A percentile compares a stretch with the other conserved stretches of the same genome.
Evolutionary conservation across 192 early-diverging fungal species (phyloP).

Genomic region (Coemansia sp.): DNA sequence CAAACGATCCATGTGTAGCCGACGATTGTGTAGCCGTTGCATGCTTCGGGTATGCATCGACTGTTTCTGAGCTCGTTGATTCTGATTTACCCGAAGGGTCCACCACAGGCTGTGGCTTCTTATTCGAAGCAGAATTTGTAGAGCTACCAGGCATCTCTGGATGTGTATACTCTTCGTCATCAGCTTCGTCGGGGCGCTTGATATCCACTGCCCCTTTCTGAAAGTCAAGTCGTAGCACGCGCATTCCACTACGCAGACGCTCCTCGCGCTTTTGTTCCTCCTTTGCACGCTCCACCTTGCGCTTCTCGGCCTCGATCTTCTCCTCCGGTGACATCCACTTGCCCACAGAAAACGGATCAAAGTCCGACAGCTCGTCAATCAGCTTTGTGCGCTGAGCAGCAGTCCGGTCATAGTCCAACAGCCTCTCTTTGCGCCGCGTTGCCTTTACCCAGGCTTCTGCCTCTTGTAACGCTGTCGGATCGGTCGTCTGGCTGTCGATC

Average conservation of each 20-base stretch:
- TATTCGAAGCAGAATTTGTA: too few relatives aligned
- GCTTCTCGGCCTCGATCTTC: slow-evolving; percentile 22
- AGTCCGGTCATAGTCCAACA: slow-evolving; percentile 53
- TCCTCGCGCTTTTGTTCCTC: slow-evolving; percentile 29
- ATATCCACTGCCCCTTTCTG: slow-evolving; percentile 16
- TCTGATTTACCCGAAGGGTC: not conserved
- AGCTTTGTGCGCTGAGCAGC: slow-evolving; percentile 53
- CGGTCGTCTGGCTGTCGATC: slow-evolving; percentile 17
- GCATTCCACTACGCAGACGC: slow-evolving; percentile 37
- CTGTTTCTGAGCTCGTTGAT: not conserved
- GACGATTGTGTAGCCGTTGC: not conserved
- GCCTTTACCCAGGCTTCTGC: slow-evolving; percentile 48
- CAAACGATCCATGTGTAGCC: slow-evolving; percentile 15
- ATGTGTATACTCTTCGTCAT: not conserved
- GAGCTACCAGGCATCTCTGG: not conserved
- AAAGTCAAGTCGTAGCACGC: slow-evolving; percentile 41
- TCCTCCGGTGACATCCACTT: slow-evolving; percentile 55
- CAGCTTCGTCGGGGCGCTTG: slow-evolving; percentile 4
- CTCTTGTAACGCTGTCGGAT: slow-evolving; percentile 8
- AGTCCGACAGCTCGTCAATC: slow-evolving; percentile 47
- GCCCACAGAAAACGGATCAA: slow-evolving; percentile 32
- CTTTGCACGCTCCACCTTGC: not conserved
- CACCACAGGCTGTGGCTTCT: not conserved
- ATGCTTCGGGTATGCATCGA: too few relatives aligned
- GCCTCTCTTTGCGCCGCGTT: slow-evolving; percentile 38